Evolutionary conservation across 2,329 filamentous ascomycete species (phyloP).

Genomic region (Ophiostoma tasmaniense): DNA sequence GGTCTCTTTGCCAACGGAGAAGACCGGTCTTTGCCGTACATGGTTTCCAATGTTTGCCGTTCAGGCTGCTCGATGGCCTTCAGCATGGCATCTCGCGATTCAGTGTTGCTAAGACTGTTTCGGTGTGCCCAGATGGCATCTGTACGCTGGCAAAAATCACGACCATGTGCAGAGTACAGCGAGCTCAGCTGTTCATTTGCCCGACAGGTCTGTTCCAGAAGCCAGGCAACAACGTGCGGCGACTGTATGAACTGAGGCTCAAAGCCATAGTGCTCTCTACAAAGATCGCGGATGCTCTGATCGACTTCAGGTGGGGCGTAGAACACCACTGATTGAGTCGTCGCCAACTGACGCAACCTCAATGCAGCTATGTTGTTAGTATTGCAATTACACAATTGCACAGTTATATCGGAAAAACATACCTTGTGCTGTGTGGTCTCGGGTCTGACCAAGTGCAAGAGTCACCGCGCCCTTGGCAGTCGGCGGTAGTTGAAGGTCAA

Average conservation of each 20-base stretch:
- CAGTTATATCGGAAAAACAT: conserved; percentile 17
- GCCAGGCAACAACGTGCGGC: conserved; percentile 41
- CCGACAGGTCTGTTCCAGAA: conserved; percentile 55
- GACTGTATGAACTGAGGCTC: conserved; percentile 31
- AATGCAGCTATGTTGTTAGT: conserved; percentile 45
- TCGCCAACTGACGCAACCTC: conserved; percentile 50
- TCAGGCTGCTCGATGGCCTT: conserved; percentile 42
- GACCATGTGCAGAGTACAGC: conserved; percentile 51
- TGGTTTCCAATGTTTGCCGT: conserved; percentile 45
- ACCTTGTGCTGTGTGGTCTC: conserved; percentile 55
- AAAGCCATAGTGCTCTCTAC: conserved; percentile 24
- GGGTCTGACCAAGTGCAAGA: conserved; percentile 47
- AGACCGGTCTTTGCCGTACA: conserved; percentile 37
- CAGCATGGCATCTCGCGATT: conserved; percentile 35
- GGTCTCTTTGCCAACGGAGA: no score
- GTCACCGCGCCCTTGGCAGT: conserved; percentile 45
- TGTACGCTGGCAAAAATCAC: conserved; percentile 49
- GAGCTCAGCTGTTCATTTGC: conserved; percentile 50
- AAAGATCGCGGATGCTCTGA: conserved; percentile 47
- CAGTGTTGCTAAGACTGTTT: conserved; percentile 30
- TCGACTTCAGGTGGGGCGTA: conserved; percentile 53
- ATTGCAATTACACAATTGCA: neutral
- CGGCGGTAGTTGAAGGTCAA: conserved; percentile 47
- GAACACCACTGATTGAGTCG: conserved; percentile 48
- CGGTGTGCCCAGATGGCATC: conserved; percentile 39